Evolutionary conservation across 352 stramenopile genomes (phyloP), one percentile per base, ranked within the genome.

Genomic region (Phytophthora colocasiae): DNA sequence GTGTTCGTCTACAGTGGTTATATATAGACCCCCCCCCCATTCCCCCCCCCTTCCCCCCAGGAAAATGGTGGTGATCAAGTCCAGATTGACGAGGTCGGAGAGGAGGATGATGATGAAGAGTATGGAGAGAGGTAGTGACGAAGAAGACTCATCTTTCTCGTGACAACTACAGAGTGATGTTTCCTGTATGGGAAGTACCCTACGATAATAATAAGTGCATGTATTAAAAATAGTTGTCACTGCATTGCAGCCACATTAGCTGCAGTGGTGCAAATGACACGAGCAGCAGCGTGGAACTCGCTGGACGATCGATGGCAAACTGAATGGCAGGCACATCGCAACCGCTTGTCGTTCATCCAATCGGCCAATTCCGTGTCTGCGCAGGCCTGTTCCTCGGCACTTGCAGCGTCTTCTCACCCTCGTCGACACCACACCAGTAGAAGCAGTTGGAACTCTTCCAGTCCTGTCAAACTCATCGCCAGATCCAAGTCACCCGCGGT

Each of bases 311-410:
- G 71, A 10, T 78, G 73, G 66, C 71, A 78, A 36, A 56, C 55
- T 49, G 63, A 81, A 51, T 63, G 74, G 32, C 69, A 77, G 47
- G 54, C 63, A 3, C 81, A 90, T 63, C 77, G 75, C 22, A 58
- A 73, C 12, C 77, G 81, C 0, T 45, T 90, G n/a, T 71, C 82
- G n/a, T 63, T 63, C 31, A 89, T 90, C 64, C 60, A 77, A 39
- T 72, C 63, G 1, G 56, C 72, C 63, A 53, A 12, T 19, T 64
- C 66, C 1, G 67, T 76, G 3, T 79, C 66, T 3, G 27, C 55
- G 0, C 44, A 68, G 2, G 71, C 62, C 3, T 56, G 70, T 60
- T 76, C 62, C 4, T 69, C 58, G 11, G 66, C 71, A 11, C 62
- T 79, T 12, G 58, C 67, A 11, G 53, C 66, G 3, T 69, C 57